Evolutionary conservation across 2,329 filamentous ascomycete genomes (phyloP).

Genomic region (Colletotrichum sp.): DNA sequence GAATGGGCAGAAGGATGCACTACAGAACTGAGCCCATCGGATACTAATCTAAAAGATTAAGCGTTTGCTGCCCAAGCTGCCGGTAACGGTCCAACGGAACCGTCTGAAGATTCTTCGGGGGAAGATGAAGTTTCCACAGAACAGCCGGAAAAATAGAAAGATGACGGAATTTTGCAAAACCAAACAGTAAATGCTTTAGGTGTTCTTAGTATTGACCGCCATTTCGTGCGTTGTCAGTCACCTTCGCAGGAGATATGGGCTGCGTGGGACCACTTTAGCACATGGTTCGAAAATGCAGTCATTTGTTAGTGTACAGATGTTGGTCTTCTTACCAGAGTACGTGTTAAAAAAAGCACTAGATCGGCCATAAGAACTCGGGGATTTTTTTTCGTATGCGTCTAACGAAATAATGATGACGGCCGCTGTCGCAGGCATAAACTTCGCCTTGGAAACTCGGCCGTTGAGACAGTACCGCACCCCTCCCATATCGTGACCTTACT

Average conservation of each 20-base stretch:
- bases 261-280: neutral
- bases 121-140: neutral
- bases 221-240: neutral
- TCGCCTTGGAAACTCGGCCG: neutral
- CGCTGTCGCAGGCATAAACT: neutral
- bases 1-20: neutral
- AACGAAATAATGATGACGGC: neutral
- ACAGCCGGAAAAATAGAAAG: neutral
- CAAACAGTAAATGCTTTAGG: neutral
- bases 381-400: neutral
- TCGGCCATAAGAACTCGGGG: neutral
- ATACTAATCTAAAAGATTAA: fast-evolving
- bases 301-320: neutral
- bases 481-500: neutral
- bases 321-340: neutral
- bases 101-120: neutral
- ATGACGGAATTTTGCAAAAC: neutral
- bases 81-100: fast-evolving
- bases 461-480: neutral
- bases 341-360: neutral
- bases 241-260: neutral
- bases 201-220: neutral
- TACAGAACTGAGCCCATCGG: neutral
- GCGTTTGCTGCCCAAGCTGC: neutral
- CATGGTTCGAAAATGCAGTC: neutral